A percentile compares a stretch with the other conserved stretches of the same genome.
Evolutionary conservation across 805 yeast species (phyloP).

Genomic region (Yamadazyma paraphyllophila): DNA sequence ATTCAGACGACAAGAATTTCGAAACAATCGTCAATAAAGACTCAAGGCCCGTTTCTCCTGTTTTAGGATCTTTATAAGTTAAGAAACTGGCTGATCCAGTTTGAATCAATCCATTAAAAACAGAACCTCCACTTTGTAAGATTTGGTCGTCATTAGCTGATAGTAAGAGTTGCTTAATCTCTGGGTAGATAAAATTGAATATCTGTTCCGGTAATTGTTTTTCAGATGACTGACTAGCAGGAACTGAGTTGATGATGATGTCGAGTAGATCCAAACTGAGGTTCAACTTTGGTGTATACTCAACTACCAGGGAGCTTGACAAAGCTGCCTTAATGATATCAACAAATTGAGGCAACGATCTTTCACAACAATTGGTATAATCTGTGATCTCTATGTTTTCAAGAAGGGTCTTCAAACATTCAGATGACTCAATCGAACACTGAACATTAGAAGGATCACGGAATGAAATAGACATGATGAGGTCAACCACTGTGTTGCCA

Average conservation of each 20-base stretch:
- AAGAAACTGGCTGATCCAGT: conserved; percentile 35
- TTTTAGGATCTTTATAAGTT: conserved; percentile 29
- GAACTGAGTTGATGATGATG: conserved; percentile 46
- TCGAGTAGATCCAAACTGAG: conserved; percentile 58
- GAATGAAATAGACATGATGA: conserved; percentile 63
- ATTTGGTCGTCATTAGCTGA: conserved; percentile 70
- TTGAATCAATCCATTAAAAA: conserved; percentile 58
- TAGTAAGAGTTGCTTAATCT: conserved; percentile 38
- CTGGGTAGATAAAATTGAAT: conserved; percentile 44
- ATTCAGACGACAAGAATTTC: conserved; percentile 64
- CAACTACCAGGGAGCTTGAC: conserved; percentile 24
- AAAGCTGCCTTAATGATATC: conserved; percentile 32
- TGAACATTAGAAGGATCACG: conserved; percentile 77
- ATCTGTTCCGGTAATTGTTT: conserved; percentile 36
- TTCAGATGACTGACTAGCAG: conserved; percentile 17
- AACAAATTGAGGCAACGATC: conserved; percentile 51
- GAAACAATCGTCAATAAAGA: conserved; percentile 63
- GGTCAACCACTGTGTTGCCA: conserved; percentile 42
- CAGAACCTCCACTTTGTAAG: conserved; percentile 74
- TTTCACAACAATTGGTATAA: conserved; percentile 48
- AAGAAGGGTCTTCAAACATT: conserved; percentile 63
- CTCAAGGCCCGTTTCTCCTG: conserved; percentile 47
- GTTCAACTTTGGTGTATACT: conserved; percentile 60
- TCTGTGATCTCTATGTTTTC: conserved; percentile 41
- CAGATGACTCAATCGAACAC: conserved; percentile 62